These are phyloP conservation scores for Cladorrhinum sp. DNA, from an alignment of 2,329 filamentous ascomycete genomes.

Conservation along the genomic window DNA sequence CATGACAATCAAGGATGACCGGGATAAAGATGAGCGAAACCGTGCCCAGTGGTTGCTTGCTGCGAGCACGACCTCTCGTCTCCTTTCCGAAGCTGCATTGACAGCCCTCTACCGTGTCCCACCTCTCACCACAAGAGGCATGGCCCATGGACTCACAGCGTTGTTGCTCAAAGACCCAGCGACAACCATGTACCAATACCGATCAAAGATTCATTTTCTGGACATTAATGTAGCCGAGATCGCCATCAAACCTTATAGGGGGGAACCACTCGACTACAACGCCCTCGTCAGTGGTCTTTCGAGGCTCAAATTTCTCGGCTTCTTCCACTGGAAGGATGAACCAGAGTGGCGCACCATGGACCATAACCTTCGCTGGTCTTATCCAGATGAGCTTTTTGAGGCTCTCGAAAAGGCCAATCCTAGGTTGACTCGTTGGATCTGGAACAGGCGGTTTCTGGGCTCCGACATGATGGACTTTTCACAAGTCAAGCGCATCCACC, in stretches of 20 bases:
- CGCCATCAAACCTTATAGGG: conserved; percentile 51
- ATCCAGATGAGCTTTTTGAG: conserved; percentile 63
- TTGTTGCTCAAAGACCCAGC: conserved; percentile 55
- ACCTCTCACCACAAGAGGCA: conserved; percentile 51
- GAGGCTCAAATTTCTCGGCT: conserved; percentile 65
- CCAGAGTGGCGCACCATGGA: conserved; percentile 62
- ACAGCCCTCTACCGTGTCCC: conserved; percentile 69
- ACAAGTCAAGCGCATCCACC: conserved; percentile 53
- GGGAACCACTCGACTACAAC: conserved; percentile 43
- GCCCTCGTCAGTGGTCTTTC: conserved; percentile 62
- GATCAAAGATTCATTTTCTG: conserved; percentile 66
- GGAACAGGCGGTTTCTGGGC: conserved; percentile 50
- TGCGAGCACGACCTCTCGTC: conserved; percentile 59
- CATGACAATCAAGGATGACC: conserved; percentile 39
- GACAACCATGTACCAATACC: conserved; percentile 59
- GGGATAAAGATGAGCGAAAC: conserved; percentile 32
- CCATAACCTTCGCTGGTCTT: conserved; percentile 63
- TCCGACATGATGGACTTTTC: conserved; percentile 43
- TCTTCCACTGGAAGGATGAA: conserved; percentile 68
- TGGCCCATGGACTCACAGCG: conserved; percentile 44
- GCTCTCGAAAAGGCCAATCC: conserved; percentile 49
- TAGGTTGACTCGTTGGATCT: conserved; percentile 48
- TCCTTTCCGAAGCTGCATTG: conserved; percentile 70
- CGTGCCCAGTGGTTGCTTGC: conserved; percentile 61
- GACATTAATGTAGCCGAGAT: conserved; percentile 63